Conservation (phyloP, 768 basidiomycete genomes). For the Leccinum truebloodii region DNA sequence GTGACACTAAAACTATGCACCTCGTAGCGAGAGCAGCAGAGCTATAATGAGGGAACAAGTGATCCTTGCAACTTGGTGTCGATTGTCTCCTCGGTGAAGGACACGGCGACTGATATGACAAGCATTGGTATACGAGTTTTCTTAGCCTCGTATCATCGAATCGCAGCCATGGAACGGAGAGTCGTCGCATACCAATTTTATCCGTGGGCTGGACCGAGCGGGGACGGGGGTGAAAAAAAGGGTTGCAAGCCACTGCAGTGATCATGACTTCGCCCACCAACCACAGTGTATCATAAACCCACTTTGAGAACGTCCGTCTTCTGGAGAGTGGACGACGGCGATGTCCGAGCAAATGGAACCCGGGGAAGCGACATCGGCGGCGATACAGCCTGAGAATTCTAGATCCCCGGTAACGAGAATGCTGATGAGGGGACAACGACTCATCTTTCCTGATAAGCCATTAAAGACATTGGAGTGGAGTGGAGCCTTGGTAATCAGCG, state of each 20-base stretch:
- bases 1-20: constrained; percentile 85
- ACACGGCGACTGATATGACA: constrained; percentile 84
- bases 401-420: no score
- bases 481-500: neutral
- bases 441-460: no score
- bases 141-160: constrained; percentile 71
- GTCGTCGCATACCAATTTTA: constrained; percentile 21
- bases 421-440: no score
- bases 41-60: constrained; percentile 87
- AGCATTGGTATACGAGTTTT: constrained; percentile 80
- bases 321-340: neutral
- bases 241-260: neutral
- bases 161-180: neutral
- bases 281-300: neutral
- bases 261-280: neutral
- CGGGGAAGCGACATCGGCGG: neutral
- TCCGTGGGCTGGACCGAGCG: constrained; percentile 68
- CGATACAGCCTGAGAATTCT: no score
- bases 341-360: neutral
- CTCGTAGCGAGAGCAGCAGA: constrained; percentile 67
- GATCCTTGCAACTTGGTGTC: constrained; percentile 73
- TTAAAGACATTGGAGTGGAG: no score
- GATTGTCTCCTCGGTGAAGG: constrained; percentile 58
- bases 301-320: neutral
- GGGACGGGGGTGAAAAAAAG: neutral